Percentiles rank a stretch among this genome's conserved stretches.
Evolutionary conservation across 495 filamentous ascomycete species (phyloP).

Genomic region (Neurospora intermedia): DNA sequence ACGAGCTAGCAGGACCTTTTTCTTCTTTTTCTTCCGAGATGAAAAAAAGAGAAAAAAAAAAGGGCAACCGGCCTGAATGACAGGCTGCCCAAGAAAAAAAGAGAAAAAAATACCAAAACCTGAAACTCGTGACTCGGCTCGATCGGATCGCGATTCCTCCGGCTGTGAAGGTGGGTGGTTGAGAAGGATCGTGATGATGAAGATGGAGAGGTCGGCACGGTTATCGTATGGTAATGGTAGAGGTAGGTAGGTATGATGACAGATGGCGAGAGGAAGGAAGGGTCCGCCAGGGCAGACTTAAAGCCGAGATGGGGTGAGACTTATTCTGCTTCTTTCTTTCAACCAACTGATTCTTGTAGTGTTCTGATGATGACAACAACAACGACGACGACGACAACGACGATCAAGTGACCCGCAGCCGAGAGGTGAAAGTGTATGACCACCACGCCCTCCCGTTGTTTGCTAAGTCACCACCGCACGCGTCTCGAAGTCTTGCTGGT

Average conservation of each 20-base stretch:
- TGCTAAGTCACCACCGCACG: not conserved
- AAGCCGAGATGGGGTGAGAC: no score
- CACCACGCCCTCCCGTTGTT: not conserved
- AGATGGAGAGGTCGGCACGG: no score
- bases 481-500: not conserved
- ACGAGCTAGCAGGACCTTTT: not conserved
- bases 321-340: no score
- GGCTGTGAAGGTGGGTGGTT: no score
- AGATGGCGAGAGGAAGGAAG: no score
- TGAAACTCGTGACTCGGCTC: no score
- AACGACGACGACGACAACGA: not conserved
- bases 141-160: no score
- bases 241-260: no score
- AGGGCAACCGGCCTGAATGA: not conserved
- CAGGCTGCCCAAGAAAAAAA: not conserved
- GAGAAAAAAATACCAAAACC: not conserved
- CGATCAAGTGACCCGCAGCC: not conserved
- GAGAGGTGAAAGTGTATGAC: not conserved
- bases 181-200: no score
- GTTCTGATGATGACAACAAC: not conserved
- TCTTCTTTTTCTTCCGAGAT: not conserved
- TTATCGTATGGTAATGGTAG: no score
- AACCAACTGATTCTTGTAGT: no score
- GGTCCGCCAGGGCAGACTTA: no score
- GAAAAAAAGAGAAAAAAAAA: not conserved